Evolutionary conservation across 1,284 basidiomycete genomes (phyloP), one percentile per base, ranked within the genome.

Genomic region (Mrakiaceae sp.): DNA sequence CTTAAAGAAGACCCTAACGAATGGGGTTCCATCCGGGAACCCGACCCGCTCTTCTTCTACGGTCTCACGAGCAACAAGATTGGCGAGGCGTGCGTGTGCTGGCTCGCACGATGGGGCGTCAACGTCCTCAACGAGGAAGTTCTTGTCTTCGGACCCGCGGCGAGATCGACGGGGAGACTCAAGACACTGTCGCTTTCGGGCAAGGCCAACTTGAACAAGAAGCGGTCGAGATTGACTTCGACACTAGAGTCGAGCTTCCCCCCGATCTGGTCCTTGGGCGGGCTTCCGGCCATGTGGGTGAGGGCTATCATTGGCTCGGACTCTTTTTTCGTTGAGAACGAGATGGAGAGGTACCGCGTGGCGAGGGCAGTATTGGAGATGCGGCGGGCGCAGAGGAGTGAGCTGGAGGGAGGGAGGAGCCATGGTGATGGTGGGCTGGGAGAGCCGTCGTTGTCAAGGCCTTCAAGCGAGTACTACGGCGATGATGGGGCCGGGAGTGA

Each of bases 11-110:
- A 16, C 42, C 52, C 52, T 54, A 40, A 11, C 42, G 52, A 54
- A 54, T 16, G 52, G 27, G 27, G 27, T 27, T 49, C 60, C 42
- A 11, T 12, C 6, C n/a, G 40, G 51, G 51, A 43, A 10, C 27
- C 27, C 5, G 48, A 49, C 27, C 72, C 74, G 52, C 71, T 74
- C 66, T 86, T 84, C 71, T 84, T 86, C 72, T 93, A 93, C 72
- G 93, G 92, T 39, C 80, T 83, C 39, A 81, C 90, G 4, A 88
- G 88, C 0, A 84, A 92, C 76, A 93, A 91, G 77, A 88, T 96
- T 67, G 92, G 92, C 42, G 90, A 95, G 75, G 87, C 90, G 0
- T 87, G 87, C 69, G 83, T 84, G 4, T 91, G 88, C 74, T 97
- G 92, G 91, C 80, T 95, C 10, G 81, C 86, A 0, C 81, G 89